Percentiles rank a stretch among this genome's conserved stretches.
These are phyloP conservation scores for Fusarium avenaceum DNA, from an alignment of 2,329 filamentous ascomycete genomes.

Conservation along the genomic window DNA sequence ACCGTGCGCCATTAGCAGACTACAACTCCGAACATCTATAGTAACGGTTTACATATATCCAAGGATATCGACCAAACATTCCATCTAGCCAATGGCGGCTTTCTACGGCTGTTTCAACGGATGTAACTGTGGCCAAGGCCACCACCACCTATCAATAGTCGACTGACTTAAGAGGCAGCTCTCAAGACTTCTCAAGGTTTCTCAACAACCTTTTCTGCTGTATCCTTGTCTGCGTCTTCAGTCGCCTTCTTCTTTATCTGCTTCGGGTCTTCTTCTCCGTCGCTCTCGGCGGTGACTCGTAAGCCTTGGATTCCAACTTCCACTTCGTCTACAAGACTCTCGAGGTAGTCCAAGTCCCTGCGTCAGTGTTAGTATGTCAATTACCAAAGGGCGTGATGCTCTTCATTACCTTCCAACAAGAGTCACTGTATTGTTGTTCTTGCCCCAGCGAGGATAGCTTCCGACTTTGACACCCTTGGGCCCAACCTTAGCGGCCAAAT, in stretches of 20 bases:
- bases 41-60: slow-evolving; percentile 30
- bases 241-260: slow-evolving; percentile 35
- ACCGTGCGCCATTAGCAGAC: slow-evolving; percentile 19
- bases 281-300: slow-evolving; percentile 77
- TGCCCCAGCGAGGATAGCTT: slow-evolving; percentile 94
- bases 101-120: not conserved
- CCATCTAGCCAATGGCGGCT: slow-evolving; percentile 22
- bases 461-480: slow-evolving; percentile 89
- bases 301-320: slow-evolving; percentile 80
- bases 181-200: slow-evolving; percentile 28
- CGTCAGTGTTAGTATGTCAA: slow-evolving; percentile 32
- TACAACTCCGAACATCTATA: slow-evolving; percentile 25
- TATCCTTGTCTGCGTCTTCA: slow-evolving; percentile 28
- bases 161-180: not conserved
- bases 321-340: slow-evolving; percentile 83
- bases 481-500: slow-evolving; percentile 80
- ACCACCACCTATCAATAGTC: slow-evolving; percentile 14
- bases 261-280: slow-evolving; percentile 70
- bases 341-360: slow-evolving; percentile 80
- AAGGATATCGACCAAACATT: slow-evolving; percentile 28
- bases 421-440: slow-evolving; percentile 89
- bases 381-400: slow-evolving; percentile 35
- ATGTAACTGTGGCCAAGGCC: slow-evolving; percentile 15
- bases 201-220: slow-evolving; percentile 19
- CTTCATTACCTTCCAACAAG: slow-evolving; percentile 74